Evolutionary conservation across 257 asterid genomes (phyloP), one percentile per base, ranked within the genome.

Genomic region (Galeopsis tetrahit): DNA sequence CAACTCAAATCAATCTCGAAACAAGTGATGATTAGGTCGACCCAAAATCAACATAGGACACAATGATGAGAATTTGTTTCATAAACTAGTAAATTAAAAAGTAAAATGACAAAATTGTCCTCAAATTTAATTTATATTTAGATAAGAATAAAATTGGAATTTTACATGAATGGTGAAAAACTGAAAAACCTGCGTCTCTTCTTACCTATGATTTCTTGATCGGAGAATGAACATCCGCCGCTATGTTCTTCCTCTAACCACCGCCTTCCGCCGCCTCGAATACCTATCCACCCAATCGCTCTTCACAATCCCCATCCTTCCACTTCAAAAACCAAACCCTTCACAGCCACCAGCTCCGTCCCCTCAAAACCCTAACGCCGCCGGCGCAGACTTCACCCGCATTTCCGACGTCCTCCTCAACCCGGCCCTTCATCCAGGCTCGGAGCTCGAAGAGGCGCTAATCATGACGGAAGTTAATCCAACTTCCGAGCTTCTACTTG

Each of bases 371-470:
- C 92, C 79, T 35, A 80, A 63, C 70, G 65, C 79, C 80, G 69
- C 71, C 80, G 56, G 10, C 67, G 56, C 80, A 17, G 80, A 77
- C 34, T 81, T 83, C 77, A 70, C 82, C 75, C 80, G 79, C 79
- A 66, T 87, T 40, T 77, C 78, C 66, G 75, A 85, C 55, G 39
- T 91, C 56, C 86, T 91, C 42, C 68, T 76, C 46, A 66, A 79
- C 65, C 85, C 87, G 21, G 52, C 58, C 42, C 56, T 83, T 55
- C 73, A 75, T 14, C 85, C 96, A 46, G 96, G 88, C 8, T 79
- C 80, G n/a, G 82, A 75, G 49, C 91, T 91, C 51, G 90, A 86
- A 63, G 68, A 81, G 66, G 95, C 92, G 39, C 79, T 91, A 32
- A 69, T 75, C 42, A 77, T 56, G 6, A 73, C 87, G 21, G 68